Conservation (phyloP, 805 yeast species). For the Lipomyces starkeyi region DNA sequence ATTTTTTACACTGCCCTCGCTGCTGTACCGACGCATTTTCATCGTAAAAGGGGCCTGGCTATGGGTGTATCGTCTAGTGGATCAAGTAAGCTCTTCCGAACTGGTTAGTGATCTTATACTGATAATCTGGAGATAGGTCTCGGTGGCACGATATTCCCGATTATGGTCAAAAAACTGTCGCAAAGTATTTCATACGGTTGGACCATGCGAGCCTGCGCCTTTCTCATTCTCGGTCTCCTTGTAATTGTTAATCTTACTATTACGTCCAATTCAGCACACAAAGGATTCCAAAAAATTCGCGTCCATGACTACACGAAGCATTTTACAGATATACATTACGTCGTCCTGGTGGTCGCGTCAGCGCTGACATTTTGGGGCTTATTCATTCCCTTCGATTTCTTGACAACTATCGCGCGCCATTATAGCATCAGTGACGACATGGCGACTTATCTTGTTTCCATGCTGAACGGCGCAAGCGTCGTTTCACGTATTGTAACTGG, state of each 20-base stretch:
- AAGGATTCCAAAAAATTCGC: slow-evolving; percentile 8
- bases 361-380: slow-evolving; percentile 43
- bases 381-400: slow-evolving; percentile 45
- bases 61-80: slow-evolving; percentile 57
- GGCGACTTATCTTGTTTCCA: slow-evolving; percentile 28
- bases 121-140: slow-evolving; percentile 32
- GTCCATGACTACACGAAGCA: slow-evolving; percentile 12
- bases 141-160: slow-evolving; percentile 58
- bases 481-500: slow-evolving; percentile 63
- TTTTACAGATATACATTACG: slow-evolving; percentile 6
- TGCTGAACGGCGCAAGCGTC: slow-evolving; percentile 40
- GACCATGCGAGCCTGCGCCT: slow-evolving; percentile 58
- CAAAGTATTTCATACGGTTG: slow-evolving; percentile 53
- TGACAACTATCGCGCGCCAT: slow-evolving; percentile 41
- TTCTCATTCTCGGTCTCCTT: slow-evolving; percentile 49
- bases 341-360: slow-evolving; percentile 37
- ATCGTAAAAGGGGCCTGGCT: slow-evolving; percentile 52
- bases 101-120: too few species aligned
- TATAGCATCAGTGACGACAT: slow-evolving; percentile 33
- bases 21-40: slow-evolving; percentile 55
- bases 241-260: slow-evolving; percentile 38
- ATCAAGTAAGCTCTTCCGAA: slow-evolving; percentile 45
- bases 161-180: slow-evolving; percentile 46
- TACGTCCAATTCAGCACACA: slow-evolving; percentile 38
- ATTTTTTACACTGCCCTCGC: slow-evolving; percentile 43